Base-by-base conservation (phyloP, 192 early-diverging fungal genomes). In the Coemansia sp. region DNA sequence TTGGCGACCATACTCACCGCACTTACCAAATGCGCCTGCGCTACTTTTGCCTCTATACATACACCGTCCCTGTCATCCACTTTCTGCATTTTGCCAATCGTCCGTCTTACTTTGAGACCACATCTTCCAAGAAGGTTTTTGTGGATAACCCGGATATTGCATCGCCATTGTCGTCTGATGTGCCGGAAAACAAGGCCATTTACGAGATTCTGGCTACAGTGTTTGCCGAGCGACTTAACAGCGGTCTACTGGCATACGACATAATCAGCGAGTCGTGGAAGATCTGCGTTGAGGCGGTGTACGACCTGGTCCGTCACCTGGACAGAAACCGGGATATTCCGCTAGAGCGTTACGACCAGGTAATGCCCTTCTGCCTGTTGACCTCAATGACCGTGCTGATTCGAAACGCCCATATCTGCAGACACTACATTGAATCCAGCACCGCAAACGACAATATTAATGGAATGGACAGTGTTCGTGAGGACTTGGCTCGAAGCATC, bases 201-300 rank as follows among this genome's bases (percentile, higher is more conserved):
- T 62, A 66, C 37, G 65, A 60, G 18, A 63, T 75, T n/a, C 40
- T 75, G 38, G 34, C 54, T 2, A 42, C 43, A 7, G 57, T 62
- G 1, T 75, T 75, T 40, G 43, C 71, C 7, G 51, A 48, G 8
- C 31, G 49, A 0, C 16, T 60, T 12, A 75, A 75, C 37, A 52
- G 62, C 54, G 62, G 71, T 3, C 26, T 75, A 2, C 44, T 67
- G 31, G 71, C 71, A 14, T 64, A 68, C 50, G 71, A 75, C 40
- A 32, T 75, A 4, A 48, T 53, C 17, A 44, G 58, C 6, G 61
- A 68, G 43, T 75, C 71, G 12, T 75, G 71, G 71, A 38, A 56
- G 2, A 57, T 61, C 12, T 76, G 72, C 32, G 51, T 69, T 2
- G 58, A 69, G 3, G 47, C 52, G 30, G 51, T 69, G 6, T 52